phyloP scores from a whole-genome alignment of 768 basidiomycete genomes.

The Trametes meyenii region DNA sequence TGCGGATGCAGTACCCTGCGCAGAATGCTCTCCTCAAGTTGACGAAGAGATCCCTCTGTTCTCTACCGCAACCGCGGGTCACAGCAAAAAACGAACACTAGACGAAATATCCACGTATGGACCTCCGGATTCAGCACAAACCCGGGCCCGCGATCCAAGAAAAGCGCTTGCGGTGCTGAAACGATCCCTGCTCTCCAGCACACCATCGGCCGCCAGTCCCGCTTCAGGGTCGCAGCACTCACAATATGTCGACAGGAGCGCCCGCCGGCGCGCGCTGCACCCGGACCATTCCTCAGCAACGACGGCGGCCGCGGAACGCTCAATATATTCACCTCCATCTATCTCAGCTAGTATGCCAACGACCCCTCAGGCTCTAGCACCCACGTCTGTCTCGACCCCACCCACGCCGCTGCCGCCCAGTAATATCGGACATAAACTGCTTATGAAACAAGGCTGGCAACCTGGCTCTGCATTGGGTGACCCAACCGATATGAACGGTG shows the following conservation, averaged over 20 bases:
- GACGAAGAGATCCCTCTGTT: conserved; percentile 66
- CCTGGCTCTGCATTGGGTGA: conserved; percentile 62
- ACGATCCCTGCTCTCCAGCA: conserved; percentile 61
- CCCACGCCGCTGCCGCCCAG: conserved; percentile 52
- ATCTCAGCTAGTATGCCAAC: conserved; percentile 15
- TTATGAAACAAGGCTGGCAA: conserved; percentile 77
- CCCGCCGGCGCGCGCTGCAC: conserved; percentile 64
- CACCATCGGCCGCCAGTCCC: conserved; percentile 26
- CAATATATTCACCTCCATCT: conserved; percentile 15
- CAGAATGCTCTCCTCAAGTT: conserved; percentile 55
- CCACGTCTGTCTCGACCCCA: conserved; percentile 40
- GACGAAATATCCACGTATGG: conserved; percentile 8
- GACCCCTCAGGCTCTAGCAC: conserved; percentile 32
- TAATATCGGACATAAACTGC: conserved; percentile 69
- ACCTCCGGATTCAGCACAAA: conserved; percentile 8
- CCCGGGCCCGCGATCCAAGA: conserved; percentile 55
- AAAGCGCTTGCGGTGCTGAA: conserved; percentile 68
- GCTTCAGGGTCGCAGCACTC: neutral
- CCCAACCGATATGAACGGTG: conserved; percentile 39
- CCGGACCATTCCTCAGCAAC: conserved; percentile 54
- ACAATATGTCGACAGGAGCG: conserved; percentile 70
- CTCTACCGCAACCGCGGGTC: conserved; percentile 26
- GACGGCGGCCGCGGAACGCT: conserved; percentile 1
- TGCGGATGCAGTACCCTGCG: conserved; percentile 59
- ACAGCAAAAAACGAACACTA: conserved; percentile 30